Evolutionary conservation across 1,284 basidiomycete genomes (phyloP).

Genomic region (Cryptococcus neoformans): DNA sequence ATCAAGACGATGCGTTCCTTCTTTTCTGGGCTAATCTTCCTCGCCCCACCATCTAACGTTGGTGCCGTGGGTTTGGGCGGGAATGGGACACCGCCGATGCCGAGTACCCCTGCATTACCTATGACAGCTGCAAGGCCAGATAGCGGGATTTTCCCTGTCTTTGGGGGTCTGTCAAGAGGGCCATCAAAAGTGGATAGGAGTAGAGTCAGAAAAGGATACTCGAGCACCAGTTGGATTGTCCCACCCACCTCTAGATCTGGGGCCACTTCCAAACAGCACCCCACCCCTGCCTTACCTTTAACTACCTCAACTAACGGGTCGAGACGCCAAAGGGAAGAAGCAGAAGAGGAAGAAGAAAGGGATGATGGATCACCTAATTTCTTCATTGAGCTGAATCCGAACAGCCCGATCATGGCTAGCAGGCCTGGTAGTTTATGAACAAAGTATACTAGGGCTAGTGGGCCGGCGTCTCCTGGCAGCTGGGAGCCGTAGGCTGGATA

Average conservation of each 20-base stretch:
- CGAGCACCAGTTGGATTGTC: neutral
- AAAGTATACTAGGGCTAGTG: neutral
- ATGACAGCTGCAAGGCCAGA: constrained; percentile 26
- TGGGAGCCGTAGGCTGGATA: neutral
- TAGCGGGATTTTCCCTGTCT: constrained; percentile 27
- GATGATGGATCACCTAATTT: constrained; percentile 10
- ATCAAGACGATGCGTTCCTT: constrained; percentile 32
- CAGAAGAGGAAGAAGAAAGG: neutral
- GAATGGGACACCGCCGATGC: neutral
- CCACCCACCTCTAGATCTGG: neutral
- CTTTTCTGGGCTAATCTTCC: constrained; percentile 27
- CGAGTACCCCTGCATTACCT: constrained; percentile 14
- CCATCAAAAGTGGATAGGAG: neutral
- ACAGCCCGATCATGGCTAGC: constrained; percentile 23
- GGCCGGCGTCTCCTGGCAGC: neutral
- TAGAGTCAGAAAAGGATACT: neutral
- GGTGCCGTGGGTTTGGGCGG: neutral
- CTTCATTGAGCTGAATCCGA: constrained; percentile 29
- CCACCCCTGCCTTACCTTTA: too few species aligned
- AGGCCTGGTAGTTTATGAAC: constrained; percentile 16
- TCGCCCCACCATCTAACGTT: constrained; percentile 2
- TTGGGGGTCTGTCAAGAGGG: neutral
- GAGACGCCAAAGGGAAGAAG: neutral
- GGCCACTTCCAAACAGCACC: neutral
- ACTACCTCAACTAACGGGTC: neutral